Base-by-base conservation (phyloP, 768 basidiomycete species). In the Boletus sensibilis region DNA sequence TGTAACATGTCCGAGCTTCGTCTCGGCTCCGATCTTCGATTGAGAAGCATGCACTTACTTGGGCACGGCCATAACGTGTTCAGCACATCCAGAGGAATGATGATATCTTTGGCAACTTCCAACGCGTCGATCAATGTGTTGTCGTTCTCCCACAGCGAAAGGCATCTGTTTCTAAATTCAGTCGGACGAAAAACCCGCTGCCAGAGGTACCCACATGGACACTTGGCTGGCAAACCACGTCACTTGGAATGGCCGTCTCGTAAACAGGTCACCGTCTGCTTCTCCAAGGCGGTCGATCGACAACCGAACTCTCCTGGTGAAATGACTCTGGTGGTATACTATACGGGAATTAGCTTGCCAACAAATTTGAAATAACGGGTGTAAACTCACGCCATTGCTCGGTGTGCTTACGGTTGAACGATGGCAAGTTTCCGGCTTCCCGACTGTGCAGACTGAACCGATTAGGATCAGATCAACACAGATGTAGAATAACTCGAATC, bases 361-460 rank as follows among this genome's bases (percentile, higher is more conserved):
- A 57, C 18, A 34, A 34, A 29, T 23, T 45, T 33, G 40, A 55
- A 39, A 12, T 29, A 21, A 38, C 33, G 16, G 37, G 16, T 8
- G 6, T 12, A 51, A 27, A 84, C 88, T 69, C 71, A 92, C 90
- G 75, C 90, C 90, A 92, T 63, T 91, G 87, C 61, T 87, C 83
- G 0, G 86, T 84, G 56, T 90, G 86, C 62, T 83, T 82, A 7
- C 83, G 82, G 56, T 82, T 88, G 75, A 88, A 86, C 34, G 83
- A 75, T 23, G 83, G 84, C 23, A 76, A 67, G 40, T 70, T 66
- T 27, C 76, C 75, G 43, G 69, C 74, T 47, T 79, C 78, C 41
- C 81, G 72, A 25, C 82, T 81, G 61, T 84, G 82, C 59, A 87
- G 66, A 52, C 82, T 81, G 53, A 21, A 53, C 21, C 29, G 9